These are phyloP conservation scores for Ophiostoma populinum DNA, from an alignment of 2,329 filamentous ascomycete species.

Conservation along the genomic window DNA sequence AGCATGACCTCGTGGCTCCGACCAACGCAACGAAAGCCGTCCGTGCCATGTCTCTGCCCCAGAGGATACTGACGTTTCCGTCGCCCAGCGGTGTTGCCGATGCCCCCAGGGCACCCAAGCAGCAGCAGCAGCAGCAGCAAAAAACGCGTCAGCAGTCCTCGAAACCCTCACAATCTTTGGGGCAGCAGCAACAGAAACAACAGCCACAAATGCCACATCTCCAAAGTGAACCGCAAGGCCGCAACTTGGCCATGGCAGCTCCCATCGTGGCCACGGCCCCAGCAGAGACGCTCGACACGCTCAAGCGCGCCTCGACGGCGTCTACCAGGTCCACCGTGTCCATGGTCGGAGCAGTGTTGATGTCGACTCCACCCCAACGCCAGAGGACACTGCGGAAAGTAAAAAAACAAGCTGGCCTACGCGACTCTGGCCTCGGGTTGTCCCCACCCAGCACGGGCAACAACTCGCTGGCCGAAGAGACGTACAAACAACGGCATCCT, in stretches of 20 bases:
- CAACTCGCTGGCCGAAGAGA: slow-evolving; percentile 21
- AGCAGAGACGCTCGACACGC: slow-evolving; percentile 26
- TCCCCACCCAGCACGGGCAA: slow-evolving; percentile 26
- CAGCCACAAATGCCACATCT: too few species aligned
- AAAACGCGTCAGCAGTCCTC: too few species aligned
- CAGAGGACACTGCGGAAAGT: slow-evolving; percentile 43
- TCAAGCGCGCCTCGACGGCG: slow-evolving; percentile 32
- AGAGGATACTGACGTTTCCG: slow-evolving; percentile 22
- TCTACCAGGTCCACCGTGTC: slow-evolving; percentile 37
- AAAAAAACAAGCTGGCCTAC: slow-evolving; percentile 34
- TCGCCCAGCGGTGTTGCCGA: slow-evolving; percentile 18
- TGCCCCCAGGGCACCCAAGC: slow-evolving; percentile 11
- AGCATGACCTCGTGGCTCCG: slow-evolving; percentile 29
- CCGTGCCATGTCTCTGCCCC: slow-evolving; percentile 28
- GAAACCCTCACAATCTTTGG: slow-evolving; percentile 12
- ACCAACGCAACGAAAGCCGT: slow-evolving; percentile 34
- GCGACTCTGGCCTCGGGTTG: slow-evolving; percentile 27
- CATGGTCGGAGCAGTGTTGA: slow-evolving; percentile 39
- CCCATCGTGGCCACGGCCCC: slow-evolving; percentile 7
- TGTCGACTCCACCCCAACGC: slow-evolving; percentile 31
- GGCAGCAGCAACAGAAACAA: slow-evolving; percentile 9
- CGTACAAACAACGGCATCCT: slow-evolving; percentile 14
- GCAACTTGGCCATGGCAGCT: slow-evolving; percentile 4
- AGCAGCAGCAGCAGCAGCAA: slow-evolving; percentile 11
- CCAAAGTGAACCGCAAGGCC: slow-evolving; percentile 13